These are phyloP conservation scores for Mycogone perniciosa DNA, from an alignment of 2,329 filamentous ascomycete genomes.

Conservation along the genomic window DNA sequence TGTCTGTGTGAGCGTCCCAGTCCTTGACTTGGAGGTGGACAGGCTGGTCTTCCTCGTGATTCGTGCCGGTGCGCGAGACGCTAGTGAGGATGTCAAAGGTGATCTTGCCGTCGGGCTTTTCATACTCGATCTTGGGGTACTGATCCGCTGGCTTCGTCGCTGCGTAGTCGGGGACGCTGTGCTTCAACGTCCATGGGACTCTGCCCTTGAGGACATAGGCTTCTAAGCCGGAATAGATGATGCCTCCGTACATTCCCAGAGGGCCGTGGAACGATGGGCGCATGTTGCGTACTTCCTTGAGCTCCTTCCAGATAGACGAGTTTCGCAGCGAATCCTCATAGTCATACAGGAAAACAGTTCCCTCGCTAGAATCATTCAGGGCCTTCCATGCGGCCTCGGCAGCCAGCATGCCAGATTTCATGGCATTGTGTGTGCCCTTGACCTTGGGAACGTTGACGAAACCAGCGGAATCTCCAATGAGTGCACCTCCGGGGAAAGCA, in stretches of 20 bases:
- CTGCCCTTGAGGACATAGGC: conserved; percentile 80
- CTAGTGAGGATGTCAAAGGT: conserved; percentile 95
- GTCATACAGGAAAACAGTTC: conserved; percentile 84
- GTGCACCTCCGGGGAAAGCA: conserved; percentile 87
- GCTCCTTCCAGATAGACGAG: conserved; percentile 87
- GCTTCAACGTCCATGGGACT: conserved; percentile 86
- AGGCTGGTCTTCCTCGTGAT: conserved; percentile 97
- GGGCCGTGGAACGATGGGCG: conserved; percentile 87
- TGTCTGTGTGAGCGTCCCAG: conserved; percentile 82
- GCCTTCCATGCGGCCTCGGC: conserved; percentile 85
- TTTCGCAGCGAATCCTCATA: conserved; percentile 86
- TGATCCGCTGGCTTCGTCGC: conserved; percentile 74
- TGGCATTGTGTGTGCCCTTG: conserved; percentile 96
- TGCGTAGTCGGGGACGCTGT: conserved; percentile 69
- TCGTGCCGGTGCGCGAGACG: conserved; percentile 91
- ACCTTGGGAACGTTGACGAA: conserved; percentile 98
- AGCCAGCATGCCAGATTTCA: conserved; percentile 95
- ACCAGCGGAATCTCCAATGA: conserved; percentile 93
- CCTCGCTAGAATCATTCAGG: conserved; percentile 49
- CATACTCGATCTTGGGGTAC: conserved; percentile 87
- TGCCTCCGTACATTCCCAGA: conserved; percentile 80
- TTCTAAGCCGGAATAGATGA: conserved; percentile 89
- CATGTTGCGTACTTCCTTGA: conserved; percentile 95
- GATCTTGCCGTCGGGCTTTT: conserved; percentile 92
- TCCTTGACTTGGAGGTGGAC: conserved; percentile 93